These are phyloP conservation scores for Aspergillus sojae DNA, from an alignment of 2,329 filamentous ascomycete genomes.

Conservation along the genomic window DNA sequence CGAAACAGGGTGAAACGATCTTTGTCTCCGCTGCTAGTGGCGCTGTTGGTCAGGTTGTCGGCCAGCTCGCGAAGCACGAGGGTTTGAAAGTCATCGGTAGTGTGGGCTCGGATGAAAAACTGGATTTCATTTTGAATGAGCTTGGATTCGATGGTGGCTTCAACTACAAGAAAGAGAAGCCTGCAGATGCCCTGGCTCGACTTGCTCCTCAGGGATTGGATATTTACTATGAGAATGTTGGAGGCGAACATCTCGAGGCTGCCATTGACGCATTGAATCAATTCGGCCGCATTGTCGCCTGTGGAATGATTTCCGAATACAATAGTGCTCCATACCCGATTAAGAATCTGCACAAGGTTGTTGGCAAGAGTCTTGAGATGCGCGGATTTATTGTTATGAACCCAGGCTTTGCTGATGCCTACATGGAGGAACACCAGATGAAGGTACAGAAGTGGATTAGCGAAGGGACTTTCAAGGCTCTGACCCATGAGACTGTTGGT, in stretches of 20 bases:
- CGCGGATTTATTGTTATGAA: constrained; percentile 76
- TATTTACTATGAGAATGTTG: constrained; percentile 82
- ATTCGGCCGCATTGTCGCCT: constrained; percentile 67
- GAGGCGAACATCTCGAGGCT: constrained; percentile 72
- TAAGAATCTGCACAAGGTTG: constrained; percentile 65
- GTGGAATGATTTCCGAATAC: constrained; percentile 75
- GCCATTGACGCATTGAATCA: constrained; percentile 66
- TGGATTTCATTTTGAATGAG: constrained; percentile 71
- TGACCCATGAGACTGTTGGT: constrained; percentile 69
- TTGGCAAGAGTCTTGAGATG: constrained; percentile 67
- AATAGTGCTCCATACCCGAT: constrained; percentile 70
- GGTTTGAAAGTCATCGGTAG: constrained; percentile 80
- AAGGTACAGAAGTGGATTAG: constrained; percentile 74
- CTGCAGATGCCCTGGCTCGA: constrained; percentile 66
- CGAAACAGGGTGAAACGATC: constrained; percentile 77
- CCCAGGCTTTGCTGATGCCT: constrained; percentile 67
- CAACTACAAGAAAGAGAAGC: constrained; percentile 84
- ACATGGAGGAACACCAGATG: constrained; percentile 71
- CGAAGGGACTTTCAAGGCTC: constrained; percentile 73
- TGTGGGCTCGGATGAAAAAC: constrained; percentile 78
- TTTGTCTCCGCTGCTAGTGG: constrained; percentile 79
- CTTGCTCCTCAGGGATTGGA: constrained; percentile 80
- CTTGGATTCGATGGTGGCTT: constrained; percentile 74
- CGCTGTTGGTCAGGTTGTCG: constrained; percentile 80
- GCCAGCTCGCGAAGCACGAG: constrained; percentile 80